Evolutionary conservation across 441 rosid species (phyloP).

Genomic region (Arabidopsis lyrata): DNA sequence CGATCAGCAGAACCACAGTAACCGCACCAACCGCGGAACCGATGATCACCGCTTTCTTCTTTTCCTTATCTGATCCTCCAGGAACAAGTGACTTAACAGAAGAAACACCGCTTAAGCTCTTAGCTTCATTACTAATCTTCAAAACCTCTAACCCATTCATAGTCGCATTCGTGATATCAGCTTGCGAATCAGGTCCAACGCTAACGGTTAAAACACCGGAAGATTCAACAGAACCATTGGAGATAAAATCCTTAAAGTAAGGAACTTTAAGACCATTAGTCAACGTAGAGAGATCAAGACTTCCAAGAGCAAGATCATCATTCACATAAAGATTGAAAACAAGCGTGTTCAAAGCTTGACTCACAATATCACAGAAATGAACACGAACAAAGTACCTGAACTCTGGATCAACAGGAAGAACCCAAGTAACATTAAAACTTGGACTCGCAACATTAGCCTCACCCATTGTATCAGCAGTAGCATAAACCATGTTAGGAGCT

Average conservation of each 20-base stretch:
- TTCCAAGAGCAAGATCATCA: conserved; percentile 68
- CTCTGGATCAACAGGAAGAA: conserved; percentile 65
- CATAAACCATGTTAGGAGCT: conserved; percentile 92
- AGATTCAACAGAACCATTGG: conserved; percentile 60
- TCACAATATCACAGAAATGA: conserved; percentile 88
- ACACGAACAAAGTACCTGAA: conserved; percentile 87
- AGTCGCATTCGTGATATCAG: conserved; percentile 70
- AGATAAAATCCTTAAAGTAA: conserved; percentile 76
- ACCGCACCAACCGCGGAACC: conserved; percentile 65
- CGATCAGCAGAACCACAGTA: conserved; percentile 51
- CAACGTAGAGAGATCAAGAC: conserved; percentile 72
- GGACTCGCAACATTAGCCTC: conserved; percentile 69
- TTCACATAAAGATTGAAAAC: conserved; percentile 87
- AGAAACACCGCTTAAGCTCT: conserved; percentile 74
- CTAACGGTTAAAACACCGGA: conserved; percentile 70
- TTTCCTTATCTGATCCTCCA: conserved; percentile 49
- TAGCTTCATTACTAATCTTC: conserved; percentile 79
- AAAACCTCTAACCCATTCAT: conserved; percentile 91
- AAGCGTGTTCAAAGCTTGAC: conserved; percentile 69
- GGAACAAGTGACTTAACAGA: conserved; percentile 69
- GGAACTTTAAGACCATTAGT: conserved; percentile 64
- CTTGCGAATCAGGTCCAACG: conserved; percentile 77
- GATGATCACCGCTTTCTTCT: conserved; percentile 50
- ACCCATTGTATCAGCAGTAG: conserved; percentile 89
- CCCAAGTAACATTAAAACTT: conserved; percentile 95